A percentile compares a stretch with the other conserved stretches of the same genome.
phyloP scores from a whole-genome alignment of 192 early-diverging fungal genomes.

The Podila minutissima region DNA sequence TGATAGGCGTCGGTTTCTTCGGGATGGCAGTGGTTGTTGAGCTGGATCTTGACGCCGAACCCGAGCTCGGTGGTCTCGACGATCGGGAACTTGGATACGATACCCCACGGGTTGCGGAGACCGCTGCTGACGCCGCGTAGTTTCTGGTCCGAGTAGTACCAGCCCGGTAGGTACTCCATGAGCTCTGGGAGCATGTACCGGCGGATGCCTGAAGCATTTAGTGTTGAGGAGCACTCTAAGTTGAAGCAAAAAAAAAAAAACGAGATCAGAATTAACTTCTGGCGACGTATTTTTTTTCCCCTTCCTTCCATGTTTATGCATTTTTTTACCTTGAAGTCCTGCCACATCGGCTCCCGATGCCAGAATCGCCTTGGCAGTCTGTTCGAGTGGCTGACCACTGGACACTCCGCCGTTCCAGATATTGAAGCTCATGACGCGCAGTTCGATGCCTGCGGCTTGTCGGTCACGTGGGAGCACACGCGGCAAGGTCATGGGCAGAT shows the following conservation, averaged over 20 bases:
- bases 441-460: slow-evolving; percentile 35
- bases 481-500: slow-evolving; percentile 21
- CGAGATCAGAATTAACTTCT: background rate
- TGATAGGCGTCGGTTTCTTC: slow-evolving; percentile 10
- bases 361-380: slow-evolving; percentile 50
- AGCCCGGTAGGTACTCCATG: slow-evolving; percentile 39
- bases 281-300: background rate
- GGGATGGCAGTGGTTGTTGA: slow-evolving; percentile 45
- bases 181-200: slow-evolving; percentile 47
- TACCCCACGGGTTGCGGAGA: slow-evolving; percentile 43
- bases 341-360: slow-evolving; percentile 51
- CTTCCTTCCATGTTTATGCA: background rate
- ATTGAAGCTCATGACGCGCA: slow-evolving; percentile 54
- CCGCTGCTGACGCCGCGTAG: slow-evolving; percentile 18
- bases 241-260: background rate
- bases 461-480: slow-evolving; percentile 36
- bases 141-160: slow-evolving; percentile 50
- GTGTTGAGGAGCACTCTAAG: slow-evolving; percentile 30
- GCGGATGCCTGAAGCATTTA: slow-evolving; percentile 9
- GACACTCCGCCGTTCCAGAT: slow-evolving; percentile 51
- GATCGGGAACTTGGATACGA: slow-evolving; percentile 53
- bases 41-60: slow-evolving; percentile 52
- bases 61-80: slow-evolving; percentile 31
- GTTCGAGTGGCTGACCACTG: slow-evolving; percentile 15
- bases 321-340: slow-evolving; percentile 44